phyloP scores from a whole-genome alignment of 1,284 basidiomycete species.

The Irpex sp. region DNA sequence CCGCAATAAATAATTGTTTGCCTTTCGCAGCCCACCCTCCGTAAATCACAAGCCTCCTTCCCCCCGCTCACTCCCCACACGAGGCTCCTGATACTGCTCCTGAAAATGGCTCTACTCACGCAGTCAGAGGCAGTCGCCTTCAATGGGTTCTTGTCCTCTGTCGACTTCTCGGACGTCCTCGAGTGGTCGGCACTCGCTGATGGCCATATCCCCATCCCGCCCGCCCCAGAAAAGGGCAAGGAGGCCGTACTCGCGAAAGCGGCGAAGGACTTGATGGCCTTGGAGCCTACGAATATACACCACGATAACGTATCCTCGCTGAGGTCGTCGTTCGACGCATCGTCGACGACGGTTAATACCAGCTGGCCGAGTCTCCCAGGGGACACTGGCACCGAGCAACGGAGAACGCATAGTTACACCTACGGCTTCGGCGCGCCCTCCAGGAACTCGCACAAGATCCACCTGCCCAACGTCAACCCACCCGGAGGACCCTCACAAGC shows the following conservation, averaged over 20 bases:
- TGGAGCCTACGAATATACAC: constrained; percentile 30
- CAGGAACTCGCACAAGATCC: neutral
- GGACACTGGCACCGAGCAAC: neutral
- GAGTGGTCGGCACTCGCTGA: constrained; percentile 18
- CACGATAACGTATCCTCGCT: neutral
- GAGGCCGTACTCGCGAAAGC: constrained; percentile 59
- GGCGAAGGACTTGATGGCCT: constrained; percentile 65
- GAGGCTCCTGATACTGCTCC: neutral
- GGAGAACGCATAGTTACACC: constrained; percentile 6
- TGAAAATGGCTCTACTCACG: constrained; percentile 39
- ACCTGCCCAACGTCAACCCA: neutral
- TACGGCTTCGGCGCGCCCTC: constrained; percentile 9
- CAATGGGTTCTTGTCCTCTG: constrained; percentile 43
- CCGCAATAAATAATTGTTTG: neutral
- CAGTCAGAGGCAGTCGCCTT: constrained; percentile 45
- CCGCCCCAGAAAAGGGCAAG: constrained; percentile 32
- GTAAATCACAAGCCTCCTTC: neutral
- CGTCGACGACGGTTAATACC: neutral
- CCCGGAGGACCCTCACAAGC: constrained; percentile 1
- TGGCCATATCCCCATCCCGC: constrained; percentile 17
- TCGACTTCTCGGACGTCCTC: constrained; percentile 35
- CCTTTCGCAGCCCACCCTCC: neutral
- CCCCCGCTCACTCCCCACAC: neutral
- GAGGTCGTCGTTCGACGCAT: neutral
- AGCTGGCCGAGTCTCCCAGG: constrained; percentile 10